These are phyloP conservation scores for Holtermanniella nyarrowii DNA, from an alignment of 768 basidiomycete species.

Conservation along the genomic window DNA sequence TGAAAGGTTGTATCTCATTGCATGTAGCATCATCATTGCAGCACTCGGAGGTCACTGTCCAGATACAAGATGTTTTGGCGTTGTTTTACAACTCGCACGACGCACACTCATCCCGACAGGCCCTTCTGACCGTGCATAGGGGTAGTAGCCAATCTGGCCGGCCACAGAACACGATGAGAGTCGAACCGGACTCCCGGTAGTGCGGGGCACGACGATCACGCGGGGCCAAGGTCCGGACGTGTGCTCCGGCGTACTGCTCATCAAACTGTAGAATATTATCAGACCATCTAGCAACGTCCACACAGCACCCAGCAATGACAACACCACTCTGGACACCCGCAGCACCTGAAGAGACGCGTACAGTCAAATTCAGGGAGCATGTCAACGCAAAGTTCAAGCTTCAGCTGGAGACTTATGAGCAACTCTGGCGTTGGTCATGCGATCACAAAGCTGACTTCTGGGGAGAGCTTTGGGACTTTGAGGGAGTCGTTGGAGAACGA, in stretches of 20 bases:
- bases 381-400: conserved; percentile 47
- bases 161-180: too few relatives aligned
- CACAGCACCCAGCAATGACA: background rate
- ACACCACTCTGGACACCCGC: conserved; percentile 19
- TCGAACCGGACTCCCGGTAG: too few relatives aligned
- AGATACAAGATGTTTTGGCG: background rate
- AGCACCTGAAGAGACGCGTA: conserved; percentile 17
- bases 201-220: too few relatives aligned
- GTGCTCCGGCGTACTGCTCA: too few relatives aligned
- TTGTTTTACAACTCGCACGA: background rate
- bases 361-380: conserved; percentile 21
- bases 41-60: too few relatives aligned
- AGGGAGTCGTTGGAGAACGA: conserved; percentile 54
- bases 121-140: too few relatives aligned
- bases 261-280: background rate
- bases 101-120: background rate
- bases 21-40: too few relatives aligned
- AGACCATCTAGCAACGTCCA: background rate
- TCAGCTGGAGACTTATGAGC: conserved; percentile 50
- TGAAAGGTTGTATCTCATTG: too few relatives aligned
- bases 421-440: conserved; percentile 60
- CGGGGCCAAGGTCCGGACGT: too few relatives aligned
- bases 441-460: conserved; percentile 57
- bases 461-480: conserved; percentile 62
- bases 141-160: too few relatives aligned